Conservation (phyloP, 106 monocot species). For the Apostasia shenzhenica region DNA sequence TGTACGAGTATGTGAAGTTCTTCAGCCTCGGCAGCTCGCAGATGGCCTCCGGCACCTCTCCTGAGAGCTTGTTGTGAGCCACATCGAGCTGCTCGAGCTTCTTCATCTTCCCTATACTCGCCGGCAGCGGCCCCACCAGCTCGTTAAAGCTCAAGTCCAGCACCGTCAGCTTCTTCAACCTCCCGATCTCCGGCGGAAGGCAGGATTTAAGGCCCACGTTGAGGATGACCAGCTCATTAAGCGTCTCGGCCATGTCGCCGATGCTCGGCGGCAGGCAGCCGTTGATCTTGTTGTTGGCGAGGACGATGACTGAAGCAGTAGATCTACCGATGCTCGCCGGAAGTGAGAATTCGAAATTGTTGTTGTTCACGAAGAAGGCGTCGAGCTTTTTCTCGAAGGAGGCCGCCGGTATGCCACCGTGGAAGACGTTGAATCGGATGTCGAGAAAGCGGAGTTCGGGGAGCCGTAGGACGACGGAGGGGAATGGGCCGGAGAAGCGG, state of each 20-base stretch:
- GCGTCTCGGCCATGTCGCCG: slow-evolving; percentile 18
- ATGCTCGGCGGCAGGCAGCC: slow-evolving; percentile 38
- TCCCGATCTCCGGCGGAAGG: slow-evolving; percentile 27
- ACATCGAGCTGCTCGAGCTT: slow-evolving; percentile 22
- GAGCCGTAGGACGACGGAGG: slow-evolving; percentile 22
- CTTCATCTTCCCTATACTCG: slow-evolving; percentile 2
- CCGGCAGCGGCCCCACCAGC: slow-evolving; percentile 17
- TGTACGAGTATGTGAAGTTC: slow-evolving; percentile 51
- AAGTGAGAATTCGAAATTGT: slow-evolving; percentile 16
- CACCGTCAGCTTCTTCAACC: slow-evolving; percentile 24
- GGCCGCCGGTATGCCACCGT: not conserved
- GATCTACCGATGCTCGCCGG: slow-evolving; percentile 28
- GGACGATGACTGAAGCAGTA: slow-evolving; percentile 30
- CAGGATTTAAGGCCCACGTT: slow-evolving; percentile 19
- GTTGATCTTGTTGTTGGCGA: slow-evolving; percentile 30
- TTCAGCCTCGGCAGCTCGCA: slow-evolving; percentile 14
- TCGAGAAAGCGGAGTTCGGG: slow-evolving; percentile 28
- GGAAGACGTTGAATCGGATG: slow-evolving; percentile 33
- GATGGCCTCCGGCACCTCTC: slow-evolving; percentile 6
- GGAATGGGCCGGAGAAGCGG: slow-evolving; percentile 34
- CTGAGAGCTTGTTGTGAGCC: slow-evolving; percentile 17
- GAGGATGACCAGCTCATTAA: slow-evolving; percentile 23
- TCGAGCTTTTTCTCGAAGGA: slow-evolving; percentile 8
- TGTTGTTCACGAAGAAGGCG: slow-evolving; percentile 36
- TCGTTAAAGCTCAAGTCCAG: slow-evolving; percentile 33